phyloP scores from a whole-genome alignment of 2,329 filamentous ascomycete genomes.

The Fusarium pilosicola region DNA sequence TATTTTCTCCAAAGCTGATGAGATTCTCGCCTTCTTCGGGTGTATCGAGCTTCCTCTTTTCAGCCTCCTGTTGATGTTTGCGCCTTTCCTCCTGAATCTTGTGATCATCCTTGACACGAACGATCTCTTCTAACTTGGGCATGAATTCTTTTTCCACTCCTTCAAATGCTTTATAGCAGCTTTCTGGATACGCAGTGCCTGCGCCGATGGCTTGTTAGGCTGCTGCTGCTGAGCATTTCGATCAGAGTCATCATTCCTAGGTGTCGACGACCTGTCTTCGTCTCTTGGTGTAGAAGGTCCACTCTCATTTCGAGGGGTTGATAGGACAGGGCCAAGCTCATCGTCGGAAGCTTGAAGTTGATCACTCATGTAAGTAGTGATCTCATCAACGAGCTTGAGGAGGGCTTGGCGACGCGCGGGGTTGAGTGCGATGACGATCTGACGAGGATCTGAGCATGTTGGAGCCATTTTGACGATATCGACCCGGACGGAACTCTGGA shows the following conservation, averaged over 20 bases:
- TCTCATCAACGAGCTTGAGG: constrained; percentile 60
- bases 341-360: constrained; percentile 56
- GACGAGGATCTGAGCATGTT: constrained; percentile 63
- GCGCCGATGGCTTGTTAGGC: constrained; percentile 28
- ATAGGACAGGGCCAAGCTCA: constrained; percentile 46
- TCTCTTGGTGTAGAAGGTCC: constrained; percentile 17
- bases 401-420: constrained; percentile 62
- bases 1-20: constrained; percentile 53
- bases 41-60: constrained; percentile 48
- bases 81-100: constrained; percentile 59
- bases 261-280: constrained; percentile 1
- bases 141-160: constrained; percentile 79
- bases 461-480: constrained; percentile 58
- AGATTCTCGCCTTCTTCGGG: constrained; percentile 52
- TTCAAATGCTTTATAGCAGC: constrained; percentile 76
- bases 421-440: constrained; percentile 65
- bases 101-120: constrained; percentile 60
- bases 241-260: constrained; percentile 13
- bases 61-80: constrained; percentile 56
- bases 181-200: constrained; percentile 51
- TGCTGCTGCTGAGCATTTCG: constrained; percentile 24
- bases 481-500: background rate
- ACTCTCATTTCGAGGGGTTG: constrained; percentile 24
- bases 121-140: constrained; percentile 74
- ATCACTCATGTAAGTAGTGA: constrained; percentile 64